Percentiles rank a stretch among this genome's conserved stretches.
Conservation (phyloP, 2,329 filamentous ascomycete species). For the Sporothrix schenckii region DNA sequence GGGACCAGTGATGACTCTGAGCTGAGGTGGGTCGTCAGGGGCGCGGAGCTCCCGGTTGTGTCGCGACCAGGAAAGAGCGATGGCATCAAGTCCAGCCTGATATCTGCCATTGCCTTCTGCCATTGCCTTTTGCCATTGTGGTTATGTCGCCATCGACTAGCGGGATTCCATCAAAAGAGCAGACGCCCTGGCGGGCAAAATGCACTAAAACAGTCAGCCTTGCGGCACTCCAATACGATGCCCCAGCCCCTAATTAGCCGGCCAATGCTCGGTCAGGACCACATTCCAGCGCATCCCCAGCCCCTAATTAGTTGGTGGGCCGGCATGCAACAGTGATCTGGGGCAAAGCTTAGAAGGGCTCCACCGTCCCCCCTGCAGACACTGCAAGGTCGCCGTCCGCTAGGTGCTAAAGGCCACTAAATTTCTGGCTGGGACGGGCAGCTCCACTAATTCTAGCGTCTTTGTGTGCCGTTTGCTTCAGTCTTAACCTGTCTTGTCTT, state of each 20-base stretch:
- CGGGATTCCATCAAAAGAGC: constrained; percentile 27
- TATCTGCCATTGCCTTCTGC: constrained; percentile 25
- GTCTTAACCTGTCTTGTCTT: background rate
- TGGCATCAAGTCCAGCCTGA: constrained; percentile 17
- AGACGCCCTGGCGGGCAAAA: background rate
- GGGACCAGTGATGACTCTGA: constrained; percentile 13
- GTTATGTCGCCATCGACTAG: constrained; percentile 33
- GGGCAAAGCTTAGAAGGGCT: constrained; percentile 17
- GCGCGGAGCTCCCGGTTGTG: background rate
- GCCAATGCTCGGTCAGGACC: too few relatives aligned
- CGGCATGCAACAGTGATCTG: constrained; percentile 23
- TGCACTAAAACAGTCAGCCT: constrained; percentile 31
- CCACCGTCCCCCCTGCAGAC: constrained; percentile 16
- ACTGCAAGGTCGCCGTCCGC: constrained; percentile 24
- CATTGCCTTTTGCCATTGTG: constrained; percentile 20
- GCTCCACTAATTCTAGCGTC: constrained; percentile 10
- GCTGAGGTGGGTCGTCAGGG: constrained; percentile 9
- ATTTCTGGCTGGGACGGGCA: background rate
- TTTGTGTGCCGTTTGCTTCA: background rate
- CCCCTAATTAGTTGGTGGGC: background rate
- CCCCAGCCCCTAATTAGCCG: background rate
- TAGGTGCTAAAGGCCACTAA: constrained; percentile 18
- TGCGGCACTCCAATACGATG: constrained; percentile 19
- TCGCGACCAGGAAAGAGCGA: constrained; percentile 19
- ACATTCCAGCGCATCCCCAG: constrained; percentile 2